A percentile compares a stretch with the other conserved stretches of the same genome.
phyloP scores from a whole-genome alignment of 805 yeast genomes.

The Kluyveromyces aestuarii region DNA sequence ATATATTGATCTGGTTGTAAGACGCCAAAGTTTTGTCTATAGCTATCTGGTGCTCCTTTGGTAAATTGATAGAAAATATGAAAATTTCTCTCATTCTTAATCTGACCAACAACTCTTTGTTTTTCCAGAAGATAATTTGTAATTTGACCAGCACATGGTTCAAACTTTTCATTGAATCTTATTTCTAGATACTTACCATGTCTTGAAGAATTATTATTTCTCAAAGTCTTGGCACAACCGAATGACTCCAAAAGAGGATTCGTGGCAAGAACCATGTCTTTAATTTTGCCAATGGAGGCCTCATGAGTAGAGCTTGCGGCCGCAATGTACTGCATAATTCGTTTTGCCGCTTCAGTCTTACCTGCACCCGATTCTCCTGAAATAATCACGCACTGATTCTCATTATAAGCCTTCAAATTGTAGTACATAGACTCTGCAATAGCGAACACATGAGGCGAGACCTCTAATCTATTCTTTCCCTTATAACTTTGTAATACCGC shows the following conservation, averaged over 20 bases:
- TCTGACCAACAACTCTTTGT: constrained; percentile 95
- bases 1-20: constrained; percentile 90
- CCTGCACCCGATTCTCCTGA: constrained; percentile 99
- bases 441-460: constrained; percentile 96
- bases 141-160: constrained; percentile 92
- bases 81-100: constrained; percentile 85
- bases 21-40: constrained; percentile 78
- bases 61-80: constrained; percentile 96
- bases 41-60: constrained; percentile 77
- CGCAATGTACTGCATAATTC: constrained; percentile 95
- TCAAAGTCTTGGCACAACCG: constrained; percentile 95
- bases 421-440: constrained; percentile 97
- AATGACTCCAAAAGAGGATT: constrained; percentile 97
- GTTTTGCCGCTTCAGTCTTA: constrained; percentile 95
- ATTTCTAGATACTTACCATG: constrained; percentile 95
- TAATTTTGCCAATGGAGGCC: constrained; percentile 71
- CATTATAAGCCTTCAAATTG: constrained; percentile 87
- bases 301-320: constrained; percentile 64
- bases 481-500: constrained; percentile 65
- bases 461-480: constrained; percentile 91
- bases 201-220: constrained; percentile 96
- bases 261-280: constrained; percentile 96
- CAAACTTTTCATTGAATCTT: constrained; percentile 68
- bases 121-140: constrained; percentile 91
- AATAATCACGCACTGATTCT: constrained; percentile 93